Evolutionary conservation across 345 rosid genomes (phyloP).

Genomic region (Streptanthus diversifolius): DNA sequence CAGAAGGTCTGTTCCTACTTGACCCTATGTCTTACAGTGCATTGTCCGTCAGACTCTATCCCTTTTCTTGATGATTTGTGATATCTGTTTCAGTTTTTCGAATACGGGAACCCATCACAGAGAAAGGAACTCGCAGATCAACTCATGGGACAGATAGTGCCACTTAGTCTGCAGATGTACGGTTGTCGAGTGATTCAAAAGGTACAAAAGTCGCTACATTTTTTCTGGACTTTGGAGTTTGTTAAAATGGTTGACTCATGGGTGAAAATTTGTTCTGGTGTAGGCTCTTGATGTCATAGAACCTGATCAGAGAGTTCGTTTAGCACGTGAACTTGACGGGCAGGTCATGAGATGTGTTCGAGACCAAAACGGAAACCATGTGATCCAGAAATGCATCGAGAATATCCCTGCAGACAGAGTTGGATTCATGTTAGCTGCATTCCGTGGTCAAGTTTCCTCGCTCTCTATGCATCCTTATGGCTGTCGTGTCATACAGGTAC

Average conservation of each 20-base stretch:
- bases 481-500: constrained; percentile 80
- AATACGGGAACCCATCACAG: constrained; percentile 54
- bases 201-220: constrained; percentile 33
- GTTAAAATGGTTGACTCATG: background rate
- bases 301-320: constrained; percentile 59
- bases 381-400: constrained; percentile 82
- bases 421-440: constrained; percentile 55
- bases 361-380: constrained; percentile 88
- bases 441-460: constrained; percentile 57
- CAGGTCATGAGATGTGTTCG: constrained; percentile 76
- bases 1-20: constrained; percentile 48
- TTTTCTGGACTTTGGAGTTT: background rate
- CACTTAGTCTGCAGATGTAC: constrained; percentile 67
- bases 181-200: constrained; percentile 79
- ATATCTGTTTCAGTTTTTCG: constrained; percentile 50
- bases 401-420: constrained; percentile 53
- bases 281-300: constrained; percentile 78
- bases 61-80: background rate
- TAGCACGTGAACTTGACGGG: constrained; percentile 70
- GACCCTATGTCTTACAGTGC: background rate
- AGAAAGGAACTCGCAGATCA: constrained; percentile 61
- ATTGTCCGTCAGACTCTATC: background rate
- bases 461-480: constrained; percentile 85
- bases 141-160: constrained; percentile 58
- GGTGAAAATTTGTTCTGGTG: constrained; percentile 9